These are phyloP conservation scores for Populus trichocarpa DNA, from an alignment of 441 rosid species.

Conservation along the genomic window DNA sequence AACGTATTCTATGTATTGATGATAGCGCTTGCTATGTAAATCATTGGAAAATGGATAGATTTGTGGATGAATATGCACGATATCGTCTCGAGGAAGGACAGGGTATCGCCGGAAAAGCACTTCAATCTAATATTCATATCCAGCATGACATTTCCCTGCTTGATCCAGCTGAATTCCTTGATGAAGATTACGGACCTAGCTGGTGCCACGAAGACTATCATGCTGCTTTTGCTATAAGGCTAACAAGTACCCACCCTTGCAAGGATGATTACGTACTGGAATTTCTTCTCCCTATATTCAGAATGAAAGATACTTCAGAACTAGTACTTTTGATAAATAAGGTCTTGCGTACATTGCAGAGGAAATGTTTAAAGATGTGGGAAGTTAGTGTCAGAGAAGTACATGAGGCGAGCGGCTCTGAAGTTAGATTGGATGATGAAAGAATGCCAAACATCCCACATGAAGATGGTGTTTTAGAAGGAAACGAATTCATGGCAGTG, in stretches of 20 bases:
- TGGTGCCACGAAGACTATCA: accelerated
- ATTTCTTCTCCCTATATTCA: neutral
- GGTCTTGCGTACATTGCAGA: neutral
- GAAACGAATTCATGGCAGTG: too few relatives aligned
- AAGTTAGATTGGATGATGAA: neutral
- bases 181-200: too few relatives aligned
- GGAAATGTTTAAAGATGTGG: neutral
- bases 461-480: neutral
- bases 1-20: neutral
- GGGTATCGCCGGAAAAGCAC: neutral
- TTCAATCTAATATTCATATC: neutral
- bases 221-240: neutral
- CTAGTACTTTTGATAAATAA: neutral
- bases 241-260: neutral
- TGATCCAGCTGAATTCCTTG: neutral
- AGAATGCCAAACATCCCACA: neutral
- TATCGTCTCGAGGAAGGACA: neutral
- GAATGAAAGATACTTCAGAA: neutral
- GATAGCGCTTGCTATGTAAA: neutral
- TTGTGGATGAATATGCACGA: neutral
- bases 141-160: neutral
- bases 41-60: accelerated
- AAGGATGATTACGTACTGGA: neutral
- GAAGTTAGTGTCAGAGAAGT: accelerated
- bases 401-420: neutral